Evolutionary conservation across 2,329 filamentous ascomycete species (phyloP), one percentile per base, ranked within the genome.

Genomic region (Colletotrichum karsti): DNA sequence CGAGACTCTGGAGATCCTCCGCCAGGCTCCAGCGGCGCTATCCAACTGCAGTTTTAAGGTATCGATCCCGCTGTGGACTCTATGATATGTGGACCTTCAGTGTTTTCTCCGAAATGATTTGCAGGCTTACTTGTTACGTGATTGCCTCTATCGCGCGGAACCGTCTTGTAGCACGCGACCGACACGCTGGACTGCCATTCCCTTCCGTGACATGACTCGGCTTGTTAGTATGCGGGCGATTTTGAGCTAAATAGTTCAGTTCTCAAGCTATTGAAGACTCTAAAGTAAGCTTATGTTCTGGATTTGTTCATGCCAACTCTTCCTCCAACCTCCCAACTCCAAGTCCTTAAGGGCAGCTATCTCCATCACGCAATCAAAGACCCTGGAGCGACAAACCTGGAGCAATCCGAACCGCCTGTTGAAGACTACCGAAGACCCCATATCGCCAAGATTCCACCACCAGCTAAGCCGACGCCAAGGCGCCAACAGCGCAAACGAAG

Each of bases 1-100:
- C 5, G 5, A 35, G 22, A 42, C 20, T 41, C 15, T 39, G 50
- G 28, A 42, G 26, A 51, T 37, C n/a, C 20, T 44, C 15, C 9
- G 39, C n/a, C n/a, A n/a, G n/a, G n/a, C n/a, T n/a, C 30, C 55
- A 41, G 30, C 33, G 30, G 53, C 51, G 41, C 41, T 41, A n/a
- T 33, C 39, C 35, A 61, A 48, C 55, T 65, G 63, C 63, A 65
- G 51, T 63, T n/a, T 53, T 39, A 53, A 56, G 44, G 63, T 63
- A 63, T 55, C 30, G 41, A 56, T 44, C 50, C 50, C 63, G 20
- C 51, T 37, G 63, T 41, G 26, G 58, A 50, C 48, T 63, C 15
- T 54, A 33, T 3, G 59, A 50, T n/a, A n/a, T 20, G 33, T n/a
- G 35, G 44, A 15, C 15, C 39, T 48, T 42, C 46, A n/a, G n/a